Evolutionary conservation across 768 basidiomycete species (phyloP), one percentile per base, ranked within the genome.

Genomic region (Suillus plorans): DNA sequence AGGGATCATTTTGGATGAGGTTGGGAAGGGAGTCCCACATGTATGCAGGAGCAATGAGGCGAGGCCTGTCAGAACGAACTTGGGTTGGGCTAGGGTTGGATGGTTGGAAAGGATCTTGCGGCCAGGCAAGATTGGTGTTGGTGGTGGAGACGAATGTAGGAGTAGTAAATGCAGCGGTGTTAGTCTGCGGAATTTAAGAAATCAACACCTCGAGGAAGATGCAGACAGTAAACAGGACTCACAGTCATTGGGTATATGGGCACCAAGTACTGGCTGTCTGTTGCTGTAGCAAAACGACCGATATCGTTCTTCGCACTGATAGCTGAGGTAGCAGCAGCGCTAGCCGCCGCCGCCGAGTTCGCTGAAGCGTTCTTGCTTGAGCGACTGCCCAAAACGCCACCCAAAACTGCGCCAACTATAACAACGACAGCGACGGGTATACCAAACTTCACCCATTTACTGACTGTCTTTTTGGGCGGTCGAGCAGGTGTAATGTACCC

Each of bases 201-300:
- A 67, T 62, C 20, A 56, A 63, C 42, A 41, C 50, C 61, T 37
- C 22, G 37, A 56, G 47, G 28, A 31, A 14, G 14, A 50, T 18
- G 8, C 22, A 63, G 55, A 25, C 34, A n/a, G n/a, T 25, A 52
- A 41, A 39, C 63, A 41, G 44, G 62, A 85, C 93, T 80, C 66
- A 96, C 95, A 6, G 92, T 92, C 22, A 92, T 89, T 7, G 95
- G 93, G 74, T 96, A 97, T 34, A 95, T 72, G 0, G 96, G 96
- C 63, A 94, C 81, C 80, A 90, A 83, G 74, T 86, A 97, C 58
- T 86, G 82, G 70, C 86, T 86, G 72, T 95, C 84, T 20, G 95
- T 97, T 6, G 87, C 86, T 2, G 89, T 89, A 36, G 95, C 86
- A 71, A 88, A 92, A 47, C 86, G 74, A 22, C 89, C 91, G 39